Conservation (phyloP, 208 protist genomes). For the Plasmodiophora brassicae region DNA sequence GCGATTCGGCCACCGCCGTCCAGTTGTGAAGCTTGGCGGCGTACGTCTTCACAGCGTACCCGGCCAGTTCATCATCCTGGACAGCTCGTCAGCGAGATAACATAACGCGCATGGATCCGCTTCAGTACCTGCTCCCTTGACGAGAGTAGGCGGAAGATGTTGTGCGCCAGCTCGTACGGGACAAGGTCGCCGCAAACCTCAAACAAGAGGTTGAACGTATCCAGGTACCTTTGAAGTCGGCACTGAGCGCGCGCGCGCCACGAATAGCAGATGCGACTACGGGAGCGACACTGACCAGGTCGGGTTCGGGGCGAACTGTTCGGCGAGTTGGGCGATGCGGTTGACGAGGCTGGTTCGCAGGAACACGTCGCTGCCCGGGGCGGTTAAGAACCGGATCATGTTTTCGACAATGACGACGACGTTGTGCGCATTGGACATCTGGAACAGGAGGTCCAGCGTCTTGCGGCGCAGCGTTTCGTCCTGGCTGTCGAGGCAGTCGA, state of each 20-base stretch:
- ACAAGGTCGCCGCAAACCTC: not conserved
- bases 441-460: slow-evolving; percentile 80
- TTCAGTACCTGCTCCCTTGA: not conserved
- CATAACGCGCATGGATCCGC: not conserved
- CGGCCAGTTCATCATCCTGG: not conserved
- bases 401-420: slow-evolving; percentile 76
- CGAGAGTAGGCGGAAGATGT: not conserved
- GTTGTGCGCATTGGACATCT: slow-evolving; percentile 85
- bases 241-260: too few species aligned
- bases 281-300: too few species aligned
- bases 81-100: not conserved
- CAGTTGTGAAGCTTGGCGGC: slow-evolving; percentile 53
- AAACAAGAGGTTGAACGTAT: not conserved
- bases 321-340: slow-evolving; percentile 72
- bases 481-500: slow-evolving; percentile 81
- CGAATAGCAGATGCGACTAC: too few species aligned
- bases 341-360: slow-evolving; percentile 68
- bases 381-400: slow-evolving; percentile 72
- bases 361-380: slow-evolving; percentile 62
- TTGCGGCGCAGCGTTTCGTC: slow-evolving; percentile 82
- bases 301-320: slow-evolving; percentile 61
- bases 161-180: not conserved
- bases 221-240: too few species aligned
- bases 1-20: too few species aligned
- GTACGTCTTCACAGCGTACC: not conserved